Evolutionary conservation across 2,329 filamentous ascomycete species (phyloP), one percentile per base, ranked within the genome.

Genomic region (Didymosphaeria variabile): DNA sequence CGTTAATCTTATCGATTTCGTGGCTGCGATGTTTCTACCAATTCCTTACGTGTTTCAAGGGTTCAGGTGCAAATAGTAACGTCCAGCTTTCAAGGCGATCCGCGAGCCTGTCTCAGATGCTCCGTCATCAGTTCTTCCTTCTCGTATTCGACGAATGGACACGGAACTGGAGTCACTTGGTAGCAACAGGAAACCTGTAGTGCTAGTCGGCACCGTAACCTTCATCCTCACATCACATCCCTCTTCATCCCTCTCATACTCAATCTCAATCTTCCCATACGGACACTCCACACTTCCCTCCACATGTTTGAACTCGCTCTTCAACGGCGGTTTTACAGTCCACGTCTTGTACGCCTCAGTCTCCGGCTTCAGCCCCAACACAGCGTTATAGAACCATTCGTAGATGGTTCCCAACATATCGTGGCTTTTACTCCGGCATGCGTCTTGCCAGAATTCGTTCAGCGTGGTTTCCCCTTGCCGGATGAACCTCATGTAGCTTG

Each of bases 401-500:
- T 83, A 82, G 34, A 83, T 82, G 0, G 79, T 82, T 0, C 81
- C 81, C 7, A 83, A 72, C 80, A 84, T 82, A 63, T 83, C 81
- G 63, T 84, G 81, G 50, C 81, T 81, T 64, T 82, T 82, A 17
- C 73, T 78, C 21, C 80, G 72, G 66, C 79, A 82, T 9, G 76
- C 75, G 49, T 81, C 78, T 63, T 81, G 79, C 80, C 79, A 82
- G 54, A 82, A 82, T 62, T 82, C 80, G 12, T 78, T 70, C 2
- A 82, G 67, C 0, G 77, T 82, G 2, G 80, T 82, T 62, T 83
- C 82, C 0, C 81, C 81, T 2, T 77, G 72, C 0, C 81, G 72
- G 1, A 84, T 63, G 64, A 84, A 83, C 0, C 81, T 79, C 80
- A 84, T 82, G 59, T 83, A 84, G 0, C 77, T 80, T 0, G 81